A percentile compares a stretch with the other conserved stretches of the same genome.
phyloP scores from a whole-genome alignment of 148 eudicot genomes.

The Linanthus parryae region DNA sequence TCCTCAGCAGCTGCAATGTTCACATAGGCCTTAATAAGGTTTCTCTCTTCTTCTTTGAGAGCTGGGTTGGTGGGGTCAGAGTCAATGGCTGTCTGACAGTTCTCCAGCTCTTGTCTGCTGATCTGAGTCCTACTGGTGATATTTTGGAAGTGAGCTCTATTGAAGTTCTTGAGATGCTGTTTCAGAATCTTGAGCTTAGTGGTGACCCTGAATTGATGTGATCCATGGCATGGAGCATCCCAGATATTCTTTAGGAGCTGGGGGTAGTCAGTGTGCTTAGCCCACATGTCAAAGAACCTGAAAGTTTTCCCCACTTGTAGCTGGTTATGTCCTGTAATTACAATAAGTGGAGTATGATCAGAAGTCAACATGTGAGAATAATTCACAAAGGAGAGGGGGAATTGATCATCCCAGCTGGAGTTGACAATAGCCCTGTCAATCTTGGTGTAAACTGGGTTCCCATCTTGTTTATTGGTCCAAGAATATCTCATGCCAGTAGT shows the following conservation, averaged over 20 bases:
- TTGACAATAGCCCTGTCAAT: neutral
- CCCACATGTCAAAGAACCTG: neutral
- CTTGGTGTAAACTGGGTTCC: neutral
- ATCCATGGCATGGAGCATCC: neutral
- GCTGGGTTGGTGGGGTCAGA: neutral
- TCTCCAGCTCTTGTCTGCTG: neutral
- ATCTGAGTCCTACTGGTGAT: no score
- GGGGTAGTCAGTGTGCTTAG: neutral
- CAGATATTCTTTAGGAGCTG: neutral
- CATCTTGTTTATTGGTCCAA: neutral
- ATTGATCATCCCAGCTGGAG: neutral
- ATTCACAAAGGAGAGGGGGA: neutral
- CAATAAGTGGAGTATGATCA: neutral
- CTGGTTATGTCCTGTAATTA: neutral
- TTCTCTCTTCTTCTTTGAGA: neutral
- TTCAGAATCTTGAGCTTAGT: neutral
- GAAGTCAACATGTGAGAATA: neutral
- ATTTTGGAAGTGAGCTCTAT: neutral
- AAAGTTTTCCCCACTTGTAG: neutral
- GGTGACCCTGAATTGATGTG: neutral
- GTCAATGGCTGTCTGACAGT: neutral
- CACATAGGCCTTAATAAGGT: neutral
- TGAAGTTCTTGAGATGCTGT: neutral
- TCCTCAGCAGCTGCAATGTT: neutral
- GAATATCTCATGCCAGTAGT: neutral